Percentiles rank a stretch among this genome's conserved stretches.
phyloP scores from a whole-genome alignment of 1,284 basidiomycete genomes.

The Irpex sp. region DNA sequence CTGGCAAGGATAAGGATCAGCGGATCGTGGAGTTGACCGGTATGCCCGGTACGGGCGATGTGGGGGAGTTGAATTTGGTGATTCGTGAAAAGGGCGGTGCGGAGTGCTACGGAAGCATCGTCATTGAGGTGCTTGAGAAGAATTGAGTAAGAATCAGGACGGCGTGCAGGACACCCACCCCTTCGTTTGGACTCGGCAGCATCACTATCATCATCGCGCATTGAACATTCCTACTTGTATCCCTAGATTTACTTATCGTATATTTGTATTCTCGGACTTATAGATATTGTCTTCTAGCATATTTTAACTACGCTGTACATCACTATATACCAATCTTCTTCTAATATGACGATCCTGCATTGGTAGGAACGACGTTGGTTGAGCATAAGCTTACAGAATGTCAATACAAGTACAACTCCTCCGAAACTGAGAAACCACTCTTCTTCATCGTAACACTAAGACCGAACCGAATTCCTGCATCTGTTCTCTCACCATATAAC shows the following conservation, averaged over 20 bases:
- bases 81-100: slow-evolving; percentile 48
- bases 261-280: neutral
- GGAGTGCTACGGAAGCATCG: slow-evolving; percentile 50
- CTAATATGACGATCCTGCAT: no score
- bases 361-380: no score
- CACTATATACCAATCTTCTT: neutral
- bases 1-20: slow-evolving; percentile 20
- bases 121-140: slow-evolving; percentile 53
- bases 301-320: neutral
- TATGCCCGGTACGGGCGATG: slow-evolving; percentile 44
- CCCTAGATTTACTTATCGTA: neutral
- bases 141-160: slow-evolving; percentile 24
- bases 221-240: neutral
- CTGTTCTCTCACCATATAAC: neutral
- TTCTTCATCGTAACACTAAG: neutral
- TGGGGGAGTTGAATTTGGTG: slow-evolving; percentile 55
- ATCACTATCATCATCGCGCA: neutral
- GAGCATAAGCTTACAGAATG: no score
- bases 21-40: slow-evolving; percentile 55
- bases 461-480: neutral
- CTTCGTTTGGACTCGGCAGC: neutral
- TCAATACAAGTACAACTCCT: no score
- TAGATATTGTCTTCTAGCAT: neutral
- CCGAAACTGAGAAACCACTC: no score
- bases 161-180: neutral